Evolutionary conservation across 768 basidiomycete genomes (phyloP).

Genomic region (Trametes cubensis): DNA sequence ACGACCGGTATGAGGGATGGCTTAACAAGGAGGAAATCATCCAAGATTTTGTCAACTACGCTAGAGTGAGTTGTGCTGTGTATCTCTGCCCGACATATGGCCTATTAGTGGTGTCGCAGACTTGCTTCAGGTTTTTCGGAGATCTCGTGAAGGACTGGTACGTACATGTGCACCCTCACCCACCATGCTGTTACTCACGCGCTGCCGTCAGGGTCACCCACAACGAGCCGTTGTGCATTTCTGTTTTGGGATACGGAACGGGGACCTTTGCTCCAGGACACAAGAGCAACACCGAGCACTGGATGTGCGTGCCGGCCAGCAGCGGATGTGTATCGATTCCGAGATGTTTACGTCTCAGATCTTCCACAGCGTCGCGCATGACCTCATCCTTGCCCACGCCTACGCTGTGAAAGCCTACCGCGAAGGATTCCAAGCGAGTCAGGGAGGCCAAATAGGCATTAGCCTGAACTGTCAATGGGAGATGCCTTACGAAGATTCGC

Average conservation of each 20-base stretch:
- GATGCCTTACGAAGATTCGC: conserved; percentile 69
- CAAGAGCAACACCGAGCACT: conserved; percentile 70
- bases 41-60: conserved; percentile 49
- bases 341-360: not conserved
- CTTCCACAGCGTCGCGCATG: conserved; percentile 61
- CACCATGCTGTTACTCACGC: not conserved
- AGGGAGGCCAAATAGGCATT: conserved; percentile 73
- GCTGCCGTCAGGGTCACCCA: conserved; percentile 41
- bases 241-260: conserved; percentile 44
- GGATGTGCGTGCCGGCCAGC: conserved; percentile 52
- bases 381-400: conserved; percentile 69
- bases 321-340: conserved; percentile 1
- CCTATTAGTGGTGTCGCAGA: conserved; percentile 23
- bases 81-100: not conserved
- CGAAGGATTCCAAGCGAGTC: conserved; percentile 60
- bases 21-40: conserved; percentile 50
- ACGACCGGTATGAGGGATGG: conserved; percentile 55
- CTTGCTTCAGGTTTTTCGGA: conserved; percentile 50
- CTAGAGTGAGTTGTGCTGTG: conserved; percentile 33
- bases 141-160: conserved; percentile 53
- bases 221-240: conserved; percentile 51
- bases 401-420: conserved; percentile 70
- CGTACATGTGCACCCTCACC: not conserved
- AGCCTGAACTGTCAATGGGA: conserved; percentile 78
- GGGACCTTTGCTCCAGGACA: conserved; percentile 51